A percentile compares a stretch with the other conserved stretches of the same genome.
Conservation (phyloP, 169 alveolate genomes). For the Babesia bigemina region DNA sequence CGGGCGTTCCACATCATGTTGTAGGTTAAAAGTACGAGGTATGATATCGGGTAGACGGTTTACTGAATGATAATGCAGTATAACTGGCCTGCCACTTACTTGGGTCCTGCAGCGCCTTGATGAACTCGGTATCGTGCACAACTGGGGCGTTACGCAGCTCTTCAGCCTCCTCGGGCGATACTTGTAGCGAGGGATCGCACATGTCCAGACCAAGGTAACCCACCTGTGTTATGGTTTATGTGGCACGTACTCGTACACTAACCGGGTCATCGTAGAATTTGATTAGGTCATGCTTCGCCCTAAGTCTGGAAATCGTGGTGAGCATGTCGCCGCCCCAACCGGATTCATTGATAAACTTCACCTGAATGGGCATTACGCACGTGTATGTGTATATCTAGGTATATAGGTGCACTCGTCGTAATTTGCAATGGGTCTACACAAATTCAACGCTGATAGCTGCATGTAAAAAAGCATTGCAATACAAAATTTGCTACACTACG, state of each 20-base stretch:
- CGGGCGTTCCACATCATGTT: constrained; percentile 33
- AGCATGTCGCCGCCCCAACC: constrained; percentile 22
- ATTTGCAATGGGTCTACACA: no score
- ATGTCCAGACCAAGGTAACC: constrained; percentile 54
- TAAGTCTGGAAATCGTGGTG: constrained; percentile 29
- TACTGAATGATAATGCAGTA: not conserved
- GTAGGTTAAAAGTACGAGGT: constrained; percentile 60
- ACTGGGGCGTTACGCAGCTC: constrained; percentile 63
- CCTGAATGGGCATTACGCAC: not conserved
- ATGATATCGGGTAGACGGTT: constrained; percentile 54
- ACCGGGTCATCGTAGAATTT: constrained; percentile 52
- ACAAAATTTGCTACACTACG: no score
- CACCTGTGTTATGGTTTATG: constrained; percentile 25
- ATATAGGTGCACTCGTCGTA: no score
- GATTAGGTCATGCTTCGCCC: constrained; percentile 31
- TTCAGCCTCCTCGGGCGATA: constrained; percentile 35
- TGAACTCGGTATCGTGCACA: constrained; percentile 45
- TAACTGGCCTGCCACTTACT: constrained; percentile 1
- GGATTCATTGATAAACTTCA: constrained; percentile 10
- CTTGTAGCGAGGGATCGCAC: not conserved
- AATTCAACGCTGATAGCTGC: no score
- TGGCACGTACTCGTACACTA: not conserved
- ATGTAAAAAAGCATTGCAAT: no score
- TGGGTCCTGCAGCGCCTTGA: constrained; percentile 58
- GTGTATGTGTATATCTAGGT: no score